Conservation (phyloP, 345 rosid genomes). For the Pugionium cornutum region DNA sequence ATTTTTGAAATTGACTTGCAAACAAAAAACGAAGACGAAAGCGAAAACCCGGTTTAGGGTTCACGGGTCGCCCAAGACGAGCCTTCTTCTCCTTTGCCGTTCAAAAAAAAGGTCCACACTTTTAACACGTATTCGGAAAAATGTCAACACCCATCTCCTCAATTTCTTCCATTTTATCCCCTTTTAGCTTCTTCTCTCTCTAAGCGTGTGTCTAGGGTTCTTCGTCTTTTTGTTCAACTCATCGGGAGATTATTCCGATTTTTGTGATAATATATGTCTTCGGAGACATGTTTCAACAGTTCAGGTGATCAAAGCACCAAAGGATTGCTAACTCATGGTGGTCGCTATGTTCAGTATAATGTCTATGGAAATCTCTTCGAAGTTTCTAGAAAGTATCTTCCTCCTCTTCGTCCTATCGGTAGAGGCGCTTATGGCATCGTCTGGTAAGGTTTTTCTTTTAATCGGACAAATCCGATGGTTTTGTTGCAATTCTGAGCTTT, state of each 20-base stretch:
- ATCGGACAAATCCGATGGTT: not conserved
- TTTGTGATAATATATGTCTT: slow-evolving; percentile 35
- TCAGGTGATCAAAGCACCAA: slow-evolving; percentile 50
- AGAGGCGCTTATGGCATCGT: slow-evolving; percentile 98
- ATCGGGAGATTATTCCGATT: too few relatives aligned
- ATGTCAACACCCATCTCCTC: slow-evolving; percentile 33
- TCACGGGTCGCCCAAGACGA: slow-evolving; percentile 38
- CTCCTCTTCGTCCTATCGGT: slow-evolving; percentile 98
- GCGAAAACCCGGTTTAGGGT: slow-evolving; percentile 19
- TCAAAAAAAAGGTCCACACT: slow-evolving; percentile 9
- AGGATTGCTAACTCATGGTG: slow-evolving; percentile 77
- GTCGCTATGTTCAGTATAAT: slow-evolving; percentile 85
- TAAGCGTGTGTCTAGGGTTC: slow-evolving; percentile 17
- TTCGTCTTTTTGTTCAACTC: not conserved
- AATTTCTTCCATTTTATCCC: not conserved
- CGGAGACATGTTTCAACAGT: slow-evolving; percentile 41
- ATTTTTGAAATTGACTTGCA: slow-evolving; percentile 3
- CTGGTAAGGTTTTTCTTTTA: slow-evolving; percentile 51
- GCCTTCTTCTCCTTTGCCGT: slow-evolving; percentile 17
- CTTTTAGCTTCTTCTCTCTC: not conserved
- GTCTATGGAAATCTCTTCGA: slow-evolving; percentile 93
- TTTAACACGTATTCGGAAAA: slow-evolving; percentile 25
- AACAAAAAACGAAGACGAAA: slow-evolving; percentile 19
- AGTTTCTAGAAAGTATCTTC: slow-evolving; percentile 86
- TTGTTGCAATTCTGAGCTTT: not conserved